Evolutionary conservation across 2,329 filamentous ascomycete species (phyloP).

Genomic region (Fusarium sp.): DNA sequence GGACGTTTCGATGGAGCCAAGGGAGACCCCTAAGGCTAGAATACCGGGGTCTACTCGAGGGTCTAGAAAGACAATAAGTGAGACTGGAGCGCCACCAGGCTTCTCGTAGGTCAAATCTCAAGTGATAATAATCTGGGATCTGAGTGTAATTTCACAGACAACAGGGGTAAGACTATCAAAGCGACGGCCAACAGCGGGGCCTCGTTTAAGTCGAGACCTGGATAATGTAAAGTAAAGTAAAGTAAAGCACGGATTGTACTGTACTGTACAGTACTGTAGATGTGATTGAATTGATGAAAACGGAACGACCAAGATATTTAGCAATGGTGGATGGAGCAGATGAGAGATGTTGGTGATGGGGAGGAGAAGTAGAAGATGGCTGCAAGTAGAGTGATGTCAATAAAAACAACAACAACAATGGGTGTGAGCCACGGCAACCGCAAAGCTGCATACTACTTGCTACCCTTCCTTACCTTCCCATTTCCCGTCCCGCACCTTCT

Average conservation of each 20-base stretch:
- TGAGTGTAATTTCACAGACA: constrained; percentile 44
- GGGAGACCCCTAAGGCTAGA: constrained; percentile 26
- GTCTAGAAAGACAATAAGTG: constrained; percentile 30
- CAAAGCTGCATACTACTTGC: constrained; percentile 6
- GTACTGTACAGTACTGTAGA: constrained; percentile 8
- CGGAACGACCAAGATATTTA: constrained; percentile 30
- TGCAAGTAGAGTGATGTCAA: constrained; percentile 8
- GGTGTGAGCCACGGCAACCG: constrained; percentile 31
- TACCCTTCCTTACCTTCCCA: neutral
- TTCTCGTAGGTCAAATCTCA: constrained; percentile 30
- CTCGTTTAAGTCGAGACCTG: constrained; percentile 22
- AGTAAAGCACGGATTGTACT: constrained; percentile 6
- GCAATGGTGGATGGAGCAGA: constrained; percentile 17
- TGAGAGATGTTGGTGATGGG: constrained; percentile 22
- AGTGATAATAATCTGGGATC: constrained; percentile 32
- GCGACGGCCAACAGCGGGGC: constrained; percentile 40
- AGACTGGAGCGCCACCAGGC: constrained; percentile 35
- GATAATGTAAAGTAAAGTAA: constrained; percentile 1
- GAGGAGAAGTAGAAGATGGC: constrained; percentile 5
- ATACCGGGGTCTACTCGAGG: constrained; percentile 22
- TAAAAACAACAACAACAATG: constrained; percentile 34
- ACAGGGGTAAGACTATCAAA: constrained; percentile 39
- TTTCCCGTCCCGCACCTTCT: neutral
- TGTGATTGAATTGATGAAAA: constrained; percentile 29
- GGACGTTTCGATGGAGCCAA: constrained; percentile 19